Base-by-base conservation (phyloP, 148 eudicot genomes). In the Cornus suecica region DNA sequence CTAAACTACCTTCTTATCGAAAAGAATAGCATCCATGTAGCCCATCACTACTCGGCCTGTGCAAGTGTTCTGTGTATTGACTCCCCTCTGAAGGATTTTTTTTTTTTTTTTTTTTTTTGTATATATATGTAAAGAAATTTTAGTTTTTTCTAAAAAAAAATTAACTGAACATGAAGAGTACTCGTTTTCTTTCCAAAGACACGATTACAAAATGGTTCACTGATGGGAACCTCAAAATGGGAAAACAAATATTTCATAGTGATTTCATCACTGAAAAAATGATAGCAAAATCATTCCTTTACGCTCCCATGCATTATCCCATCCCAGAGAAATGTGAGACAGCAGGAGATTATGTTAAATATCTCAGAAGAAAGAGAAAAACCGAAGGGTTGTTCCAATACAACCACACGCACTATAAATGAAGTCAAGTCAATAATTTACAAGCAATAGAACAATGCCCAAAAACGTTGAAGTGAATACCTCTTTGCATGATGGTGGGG, bases 401-500 rank as follows among this genome's bases (percentile, higher is more conserved):
- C 48, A n/a, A 60, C 23, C 31, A 10, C 15, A 72, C n/a, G 58
- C n/a, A 31, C 2, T 2, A 31, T n/a, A 31, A 30, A 58, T 13
- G 30, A 31, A 13, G 30, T 31, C 31, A 72, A 58, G 52, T 45
- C 29, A n/a, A 22, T 34, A 29, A 22, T 73, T 8, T 25, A 25
- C 66, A 31, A 25, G 20, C 31, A 27, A n/a, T n/a, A 28, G 13
- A 72, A 4, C 10, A 26, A 73, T 54, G 60, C 28, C 65, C 60
- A 71, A 72, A 61, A 74, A 37, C 22, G 69, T 4, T 11, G 23
- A 56, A 76, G 10, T 24, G 11, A 32, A 27, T 79, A 94, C 99
- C 97, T 89, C 97, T 87, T 89, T 87, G 87, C 99, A 92, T 79
- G 94, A 76, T 45, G 94, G 97, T 77, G 97, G 97, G 52, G 89